A percentile compares a stretch with the other conserved stretches of the same genome.
These are phyloP conservation scores for Hydrangea macrophylla DNA, from an alignment of 148 eudicot genomes.

Conservation along the genomic window DNA sequence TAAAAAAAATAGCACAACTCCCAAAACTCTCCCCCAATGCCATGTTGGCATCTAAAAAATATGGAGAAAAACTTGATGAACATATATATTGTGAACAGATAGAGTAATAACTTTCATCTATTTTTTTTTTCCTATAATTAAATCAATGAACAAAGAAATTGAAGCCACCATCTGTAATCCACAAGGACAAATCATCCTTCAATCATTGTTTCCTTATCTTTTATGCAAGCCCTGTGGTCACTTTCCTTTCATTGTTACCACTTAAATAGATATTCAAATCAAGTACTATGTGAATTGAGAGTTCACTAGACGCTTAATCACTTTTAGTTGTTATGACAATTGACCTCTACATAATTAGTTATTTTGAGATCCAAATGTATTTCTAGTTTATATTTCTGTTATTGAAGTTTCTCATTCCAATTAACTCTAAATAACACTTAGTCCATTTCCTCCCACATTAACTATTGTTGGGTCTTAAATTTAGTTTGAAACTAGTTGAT, in stretches of 20 bases:
- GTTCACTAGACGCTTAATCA: background rate
- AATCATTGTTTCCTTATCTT: conserved; percentile 7
- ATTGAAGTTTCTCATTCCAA: too few species aligned
- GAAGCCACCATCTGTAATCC: conserved; percentile 7
- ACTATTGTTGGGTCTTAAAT: background rate
- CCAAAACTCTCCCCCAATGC: too few species aligned
- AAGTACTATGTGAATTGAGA: background rate
- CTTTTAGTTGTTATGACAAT: background rate
- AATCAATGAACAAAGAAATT: background rate
- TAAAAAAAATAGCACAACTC: too few species aligned
- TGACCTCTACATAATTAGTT: background rate
- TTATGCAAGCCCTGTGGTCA: conserved; percentile 11
- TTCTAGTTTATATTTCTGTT: background rate
- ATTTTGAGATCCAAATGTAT: background rate
- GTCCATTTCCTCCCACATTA: background rate
- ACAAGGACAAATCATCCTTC: conserved; percentile 6
- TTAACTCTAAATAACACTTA: too few species aligned
- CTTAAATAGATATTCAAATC: background rate
- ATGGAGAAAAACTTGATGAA: too few species aligned
- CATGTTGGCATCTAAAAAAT: too few species aligned
- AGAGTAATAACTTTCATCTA: too few species aligned
- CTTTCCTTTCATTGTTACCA: background rate
- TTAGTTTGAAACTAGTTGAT: too few species aligned
- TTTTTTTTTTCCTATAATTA: too few species aligned
- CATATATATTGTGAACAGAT: too few species aligned